Evolutionary conservation across 192 early-diverging fungal genomes (phyloP).

Genomic region (Kappamyces sp.): DNA sequence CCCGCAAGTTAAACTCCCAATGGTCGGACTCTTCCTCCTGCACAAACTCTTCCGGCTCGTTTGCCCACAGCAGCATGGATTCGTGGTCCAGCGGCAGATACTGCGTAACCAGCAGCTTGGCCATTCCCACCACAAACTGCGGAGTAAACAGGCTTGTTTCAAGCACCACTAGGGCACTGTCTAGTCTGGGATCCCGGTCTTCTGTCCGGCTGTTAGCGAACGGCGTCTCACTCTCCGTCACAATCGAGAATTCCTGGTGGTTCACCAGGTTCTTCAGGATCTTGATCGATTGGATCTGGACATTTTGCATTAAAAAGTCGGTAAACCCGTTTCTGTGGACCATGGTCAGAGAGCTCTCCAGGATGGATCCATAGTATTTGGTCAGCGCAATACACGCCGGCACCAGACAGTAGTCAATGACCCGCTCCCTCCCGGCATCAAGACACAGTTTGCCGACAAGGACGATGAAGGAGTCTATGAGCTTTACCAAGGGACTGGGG

Average conservation of each 20-base stretch:
- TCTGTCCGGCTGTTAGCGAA: conserved; percentile 18
- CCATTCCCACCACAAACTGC: conserved; percentile 55
- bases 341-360: conserved; percentile 30
- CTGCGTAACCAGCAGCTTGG: conserved; percentile 66
- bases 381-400: conserved; percentile 59
- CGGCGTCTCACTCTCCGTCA: not conserved
- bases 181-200: conserved; percentile 44
- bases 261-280: conserved; percentile 63
- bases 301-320: conserved; percentile 28
- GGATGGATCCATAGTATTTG: conserved; percentile 67
- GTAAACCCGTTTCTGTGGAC: not conserved
- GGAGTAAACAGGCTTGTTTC: conserved; percentile 62
- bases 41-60: conserved; percentile 79
- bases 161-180: conserved; percentile 49
- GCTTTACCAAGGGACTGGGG: not conserved
- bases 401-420: conserved; percentile 57
- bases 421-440: conserved; percentile 60
- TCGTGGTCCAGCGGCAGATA: conserved; percentile 64
- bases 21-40: conserved; percentile 75
- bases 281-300: conserved; percentile 69
- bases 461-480: conserved; percentile 21
- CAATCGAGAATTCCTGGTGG: conserved; percentile 27
- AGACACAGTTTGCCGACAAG: conserved; percentile 75
- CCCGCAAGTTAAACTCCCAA: conserved; percentile 71
- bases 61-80: conserved; percentile 75